These are phyloP conservation scores for Sordariomycetes sp. DNA, from an alignment of 2,329 filamentous ascomycete species.

Conservation along the genomic window DNA sequence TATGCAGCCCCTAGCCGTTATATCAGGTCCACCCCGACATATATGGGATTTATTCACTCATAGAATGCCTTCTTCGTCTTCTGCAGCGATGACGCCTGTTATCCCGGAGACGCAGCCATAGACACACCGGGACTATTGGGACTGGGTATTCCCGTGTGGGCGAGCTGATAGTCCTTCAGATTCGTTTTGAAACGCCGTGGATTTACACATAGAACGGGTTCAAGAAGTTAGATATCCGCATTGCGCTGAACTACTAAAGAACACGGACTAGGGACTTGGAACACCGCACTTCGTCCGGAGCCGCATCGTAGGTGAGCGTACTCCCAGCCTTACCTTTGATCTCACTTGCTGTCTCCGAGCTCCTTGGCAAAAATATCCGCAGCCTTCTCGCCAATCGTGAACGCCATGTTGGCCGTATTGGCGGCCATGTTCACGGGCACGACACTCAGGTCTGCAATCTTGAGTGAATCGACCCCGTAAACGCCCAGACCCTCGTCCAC, in stretches of 20 bases:
- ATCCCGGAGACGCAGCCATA: background rate
- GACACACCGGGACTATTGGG: background rate
- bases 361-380: conserved; percentile 28
- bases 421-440: conserved; percentile 27
- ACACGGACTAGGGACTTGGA: background rate
- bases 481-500: conserved; percentile 21
- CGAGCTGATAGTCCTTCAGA: background rate
- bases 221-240: background rate
- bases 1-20: no score
- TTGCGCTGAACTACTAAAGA: background rate
- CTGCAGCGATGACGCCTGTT: no score
- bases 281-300: background rate
- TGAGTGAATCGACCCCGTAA: conserved; percentile 27
- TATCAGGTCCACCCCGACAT: no score
- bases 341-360: conserved; percentile 13
- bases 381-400: conserved; percentile 36
- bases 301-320: background rate
- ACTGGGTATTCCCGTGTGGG: background rate
- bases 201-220: background rate
- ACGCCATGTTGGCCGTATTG: conserved; percentile 37
- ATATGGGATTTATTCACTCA: no score
- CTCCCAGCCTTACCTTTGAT: background rate
- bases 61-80: no score
- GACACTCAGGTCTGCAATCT: conserved; percentile 28
- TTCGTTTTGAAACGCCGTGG: background rate